Base-by-base conservation (phyloP, 495 filamentous ascomycete species). In the Xylaria palmicola region DNA sequence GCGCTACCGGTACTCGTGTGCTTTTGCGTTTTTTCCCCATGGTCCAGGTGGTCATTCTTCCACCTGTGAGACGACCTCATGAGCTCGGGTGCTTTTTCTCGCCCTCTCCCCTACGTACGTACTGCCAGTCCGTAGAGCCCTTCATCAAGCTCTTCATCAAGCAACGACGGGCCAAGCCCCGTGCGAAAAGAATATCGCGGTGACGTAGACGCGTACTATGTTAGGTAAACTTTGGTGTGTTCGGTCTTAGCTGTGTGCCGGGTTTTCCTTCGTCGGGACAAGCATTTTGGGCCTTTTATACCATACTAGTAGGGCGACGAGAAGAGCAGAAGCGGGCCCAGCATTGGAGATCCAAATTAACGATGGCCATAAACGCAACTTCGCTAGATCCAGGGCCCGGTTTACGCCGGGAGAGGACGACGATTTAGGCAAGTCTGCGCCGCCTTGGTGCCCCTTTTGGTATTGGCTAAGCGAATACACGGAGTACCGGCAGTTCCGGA, bases 31-130 rank as follows among this genome's bases (percentile, higher is more conserved):
- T 6, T 32, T 47, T 50, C 15, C 8, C 32, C 15, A 39, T 12
- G 34, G 27, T n/a, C 26, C 24, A 22, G n/a, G 24, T 34, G 37
- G 26, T 44, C 53, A 56, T 56, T 44, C 37, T 44, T 44, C 53
- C 39, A 56, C 53, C 37, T 17, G 53, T 56, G 37, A 44, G 44
- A 27, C 39, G 53, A 56, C 39, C 39, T 56, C 24, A n/a, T n/a
- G n/a, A n/a, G n/a, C n/a, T n/a, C n/a, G n/a, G n/a, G n/a, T n/a
- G n/a, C n/a, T n/a, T n/a, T n/a, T n/a, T n/a, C n/a, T n/a, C n/a
- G n/a, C n/a, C n/a, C n/a, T n/a, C n/a, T n/a, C n/a, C n/a, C n/a
- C n/a, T n/a, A n/a, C n/a, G n/a, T n/a, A n/a, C n/a, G n/a, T n/a
- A n/a, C n/a, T n/a, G n/a, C n/a, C n/a, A n/a, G n/a, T n/a, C n/a